These are phyloP conservation scores for Ustilago shanxiensis DNA, from an alignment of 1,284 basidiomycete genomes.

Conservation along the genomic window DNA sequence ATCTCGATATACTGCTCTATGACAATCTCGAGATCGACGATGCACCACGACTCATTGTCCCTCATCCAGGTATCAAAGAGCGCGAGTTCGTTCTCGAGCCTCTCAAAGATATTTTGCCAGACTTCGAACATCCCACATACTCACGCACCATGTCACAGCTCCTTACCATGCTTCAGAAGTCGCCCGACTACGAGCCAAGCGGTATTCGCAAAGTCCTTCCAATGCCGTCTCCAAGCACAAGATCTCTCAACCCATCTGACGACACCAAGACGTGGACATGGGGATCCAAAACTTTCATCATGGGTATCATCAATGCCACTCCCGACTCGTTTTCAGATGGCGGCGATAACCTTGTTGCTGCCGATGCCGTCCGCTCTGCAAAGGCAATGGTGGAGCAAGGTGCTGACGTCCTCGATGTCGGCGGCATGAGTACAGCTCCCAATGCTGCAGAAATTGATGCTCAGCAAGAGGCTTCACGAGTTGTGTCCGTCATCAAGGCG, in stretches of 20 bases:
- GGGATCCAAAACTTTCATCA: slow-evolving; percentile 77
- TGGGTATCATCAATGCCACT: slow-evolving; percentile 94
- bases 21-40: slow-evolving; percentile 78
- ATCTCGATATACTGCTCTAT: slow-evolving; percentile 90
- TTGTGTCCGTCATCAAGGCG: slow-evolving; percentile 76
- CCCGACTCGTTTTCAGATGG: slow-evolving; percentile 99
- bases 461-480: slow-evolving; percentile 77
- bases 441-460: slow-evolving; percentile 53
- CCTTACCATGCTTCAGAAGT: slow-evolving; percentile 55
- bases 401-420: slow-evolving; percentile 88
- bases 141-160: slow-evolving; percentile 63
- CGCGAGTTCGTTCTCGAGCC: slow-evolving; percentile 93
- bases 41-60: slow-evolving; percentile 80
- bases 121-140: slow-evolving; percentile 64
- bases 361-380: slow-evolving; percentile 56
- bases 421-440: slow-evolving; percentile 81
- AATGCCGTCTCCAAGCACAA: slow-evolving; percentile 32
- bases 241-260: background rate
- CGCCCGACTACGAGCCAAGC: slow-evolving; percentile 49
- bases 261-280: slow-evolving; percentile 57
- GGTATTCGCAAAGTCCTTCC: slow-evolving; percentile 57
- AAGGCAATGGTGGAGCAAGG: slow-evolving; percentile 57
- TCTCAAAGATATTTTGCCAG: slow-evolving; percentile 76
- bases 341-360: slow-evolving; percentile 73
- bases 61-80: slow-evolving; percentile 85